phyloP scores from a whole-genome alignment of 257 asterid species.

The Solanum etuberosum region DNA sequence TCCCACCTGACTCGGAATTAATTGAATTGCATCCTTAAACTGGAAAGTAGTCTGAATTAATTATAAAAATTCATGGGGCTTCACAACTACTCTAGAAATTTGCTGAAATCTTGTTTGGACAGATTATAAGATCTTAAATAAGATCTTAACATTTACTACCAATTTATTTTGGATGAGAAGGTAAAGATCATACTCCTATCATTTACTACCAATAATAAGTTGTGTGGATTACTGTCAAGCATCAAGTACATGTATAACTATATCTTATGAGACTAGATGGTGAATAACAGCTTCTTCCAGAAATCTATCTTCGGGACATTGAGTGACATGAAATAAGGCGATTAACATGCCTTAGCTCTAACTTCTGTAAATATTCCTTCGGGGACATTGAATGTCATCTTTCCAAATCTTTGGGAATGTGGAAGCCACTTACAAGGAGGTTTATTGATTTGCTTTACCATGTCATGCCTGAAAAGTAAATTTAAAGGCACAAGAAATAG shows the following conservation, averaged over 20 bases:
- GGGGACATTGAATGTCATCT: background rate
- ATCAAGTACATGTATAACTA: background rate
- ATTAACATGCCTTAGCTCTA: background rate
- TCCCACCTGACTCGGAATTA: background rate
- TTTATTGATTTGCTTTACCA: background rate
- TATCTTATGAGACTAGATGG: background rate
- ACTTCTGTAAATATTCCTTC: background rate
- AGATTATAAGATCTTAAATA: background rate
- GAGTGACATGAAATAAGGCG: background rate
- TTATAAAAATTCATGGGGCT: background rate
- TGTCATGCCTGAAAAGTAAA: background rate
- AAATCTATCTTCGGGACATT: background rate
- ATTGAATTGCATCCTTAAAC: background rate
- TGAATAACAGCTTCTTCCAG: background rate
- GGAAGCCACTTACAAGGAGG: background rate
- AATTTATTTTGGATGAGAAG: background rate
- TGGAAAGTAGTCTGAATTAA: background rate
- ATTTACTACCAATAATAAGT: background rate
- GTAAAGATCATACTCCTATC: background rate
- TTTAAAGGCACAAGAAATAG: background rate
- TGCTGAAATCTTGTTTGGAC: background rate
- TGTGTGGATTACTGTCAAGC: background rate
- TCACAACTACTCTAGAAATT: background rate
- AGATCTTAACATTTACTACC: background rate
- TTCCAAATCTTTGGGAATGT: background rate